Conservation (phyloP, 1,284 basidiomycete species). For the Irpex lacteus region DNA sequence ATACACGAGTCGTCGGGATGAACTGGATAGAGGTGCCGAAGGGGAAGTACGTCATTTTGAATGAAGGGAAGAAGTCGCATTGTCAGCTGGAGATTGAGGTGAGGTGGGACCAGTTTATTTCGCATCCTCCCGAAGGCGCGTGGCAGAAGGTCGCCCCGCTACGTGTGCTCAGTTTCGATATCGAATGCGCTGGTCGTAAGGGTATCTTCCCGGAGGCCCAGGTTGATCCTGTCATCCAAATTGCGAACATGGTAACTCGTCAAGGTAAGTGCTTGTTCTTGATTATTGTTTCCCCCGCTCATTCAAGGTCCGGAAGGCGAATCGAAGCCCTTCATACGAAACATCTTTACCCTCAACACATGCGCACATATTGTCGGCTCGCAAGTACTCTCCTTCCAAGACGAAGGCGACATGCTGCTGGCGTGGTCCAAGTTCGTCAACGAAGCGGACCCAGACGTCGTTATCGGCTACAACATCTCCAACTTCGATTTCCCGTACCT, state of each 20-base stretch:
- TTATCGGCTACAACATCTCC: constrained; percentile 92
- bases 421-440: constrained; percentile 86
- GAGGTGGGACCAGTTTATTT: constrained; percentile 77
- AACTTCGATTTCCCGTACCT: constrained; percentile 95
- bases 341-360: constrained; percentile 93
- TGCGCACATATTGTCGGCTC: constrained; percentile 94
- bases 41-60: constrained; percentile 70
- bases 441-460: constrained; percentile 86
- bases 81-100: constrained; percentile 87
- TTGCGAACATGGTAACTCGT: constrained; percentile 95
- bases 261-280: constrained; percentile 64
- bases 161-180: constrained; percentile 93
- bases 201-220: constrained; percentile 92
- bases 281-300: background rate
- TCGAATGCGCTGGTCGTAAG: constrained; percentile 94
- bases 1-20: constrained; percentile 94
- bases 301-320: constrained; percentile 58
- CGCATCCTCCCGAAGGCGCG: constrained; percentile 84
- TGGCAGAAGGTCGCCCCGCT: constrained; percentile 92
- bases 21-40: constrained; percentile 93
- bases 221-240: constrained; percentile 92
- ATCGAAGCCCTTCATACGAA: constrained; percentile 87
- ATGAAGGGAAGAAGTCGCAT: constrained; percentile 63
- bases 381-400: constrained; percentile 83
- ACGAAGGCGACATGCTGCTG: constrained; percentile 72